Percentiles rank a stretch among this genome's conserved stretches.
Evolutionary conservation across 2,329 filamentous ascomycete species (phyloP).

Genomic region (Cephalotrichum gorgonifer): DNA sequence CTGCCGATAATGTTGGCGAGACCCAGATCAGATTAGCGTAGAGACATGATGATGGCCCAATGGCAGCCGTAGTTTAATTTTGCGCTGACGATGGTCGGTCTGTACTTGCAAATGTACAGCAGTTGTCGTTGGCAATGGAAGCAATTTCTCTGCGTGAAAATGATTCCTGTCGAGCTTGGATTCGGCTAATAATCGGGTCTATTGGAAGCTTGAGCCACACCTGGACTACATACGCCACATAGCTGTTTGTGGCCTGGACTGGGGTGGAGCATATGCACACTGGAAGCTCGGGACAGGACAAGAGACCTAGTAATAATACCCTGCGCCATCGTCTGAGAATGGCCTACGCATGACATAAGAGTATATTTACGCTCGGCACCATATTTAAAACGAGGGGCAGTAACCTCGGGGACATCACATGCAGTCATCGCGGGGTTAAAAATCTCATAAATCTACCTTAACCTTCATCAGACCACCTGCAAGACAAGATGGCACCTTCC

Average conservation of each 20-base stretch:
- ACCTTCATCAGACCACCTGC: background rate
- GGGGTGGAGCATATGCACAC: background rate
- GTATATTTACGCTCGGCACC: background rate
- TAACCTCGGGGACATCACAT: slow-evolving; percentile 2
- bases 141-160: background rate
- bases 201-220: background rate
- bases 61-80: background rate
- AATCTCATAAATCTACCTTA: slow-evolving; percentile 3
- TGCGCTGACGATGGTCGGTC: background rate
- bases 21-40: background rate
- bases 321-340: background rate
- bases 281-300: background rate
- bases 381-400: slow-evolving; percentile 4
- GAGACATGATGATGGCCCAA: background rate
- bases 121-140: background rate
- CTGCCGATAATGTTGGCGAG: background rate
- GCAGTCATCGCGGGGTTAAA: slow-evolving; percentile 4
- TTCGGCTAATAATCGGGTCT: background rate
- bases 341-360: background rate
- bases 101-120: no score
- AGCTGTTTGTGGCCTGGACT: background rate
- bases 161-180: background rate
- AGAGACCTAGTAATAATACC: no score
- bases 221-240: background rate
- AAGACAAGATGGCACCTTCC: slow-evolving; percentile 48